Evolutionary conservation across 73 alveolate species (phyloP).

Genomic region (Diophrys sp.): DNA sequence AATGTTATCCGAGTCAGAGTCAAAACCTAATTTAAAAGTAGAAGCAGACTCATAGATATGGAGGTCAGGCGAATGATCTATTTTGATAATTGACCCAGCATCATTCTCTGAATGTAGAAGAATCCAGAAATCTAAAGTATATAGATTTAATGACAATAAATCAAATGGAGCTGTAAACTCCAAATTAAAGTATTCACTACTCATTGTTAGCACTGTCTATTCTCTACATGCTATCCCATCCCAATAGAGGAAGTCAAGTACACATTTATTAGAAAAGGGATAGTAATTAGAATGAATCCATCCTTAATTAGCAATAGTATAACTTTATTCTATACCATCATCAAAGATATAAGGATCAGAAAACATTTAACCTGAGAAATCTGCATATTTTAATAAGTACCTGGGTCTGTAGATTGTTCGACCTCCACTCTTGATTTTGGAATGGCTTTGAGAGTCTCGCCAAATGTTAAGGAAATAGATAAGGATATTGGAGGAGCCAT

Average conservation of each 20-base stretch:
- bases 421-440: background rate
- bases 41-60: background rate
- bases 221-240: constrained; percentile 1
- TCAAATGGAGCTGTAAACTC: background rate
- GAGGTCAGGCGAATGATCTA: background rate
- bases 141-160: too few relatives aligned
- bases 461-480: background rate
- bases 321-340: too few relatives aligned
- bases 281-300: background rate
- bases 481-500: background rate
- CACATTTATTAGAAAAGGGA: background rate
- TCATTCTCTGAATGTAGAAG: background rate
- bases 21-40: background rate
- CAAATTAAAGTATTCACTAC: background rate
- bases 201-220: background rate
- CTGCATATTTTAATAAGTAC: background rate
- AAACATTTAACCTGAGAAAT: background rate
- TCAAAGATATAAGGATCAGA: too few relatives aligned
- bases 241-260: background rate
- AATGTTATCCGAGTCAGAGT: background rate
- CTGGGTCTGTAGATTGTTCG: background rate
- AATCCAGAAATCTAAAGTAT: background rate
- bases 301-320: background rate
- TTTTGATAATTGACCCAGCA: background rate
- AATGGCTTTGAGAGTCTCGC: background rate